phyloP scores from a whole-genome alignment of 176 grass and related monocot species.

The Saccharum spontaneum region DNA sequence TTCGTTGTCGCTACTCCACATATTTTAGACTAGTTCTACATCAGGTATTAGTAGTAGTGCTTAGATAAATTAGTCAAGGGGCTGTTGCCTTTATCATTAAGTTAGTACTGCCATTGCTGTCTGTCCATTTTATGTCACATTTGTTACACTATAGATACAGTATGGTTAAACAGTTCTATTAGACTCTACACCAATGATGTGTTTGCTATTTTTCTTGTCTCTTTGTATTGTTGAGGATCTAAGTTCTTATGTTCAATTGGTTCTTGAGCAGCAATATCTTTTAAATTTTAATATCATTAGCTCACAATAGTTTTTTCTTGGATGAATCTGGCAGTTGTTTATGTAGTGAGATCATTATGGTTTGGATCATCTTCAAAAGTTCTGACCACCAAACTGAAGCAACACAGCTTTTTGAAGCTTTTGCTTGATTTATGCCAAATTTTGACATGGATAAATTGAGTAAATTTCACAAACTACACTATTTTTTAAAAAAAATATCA shows the following conservation, averaged over 20 bases:
- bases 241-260: neutral
- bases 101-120: neutral
- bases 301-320: neutral
- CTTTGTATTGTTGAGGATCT: neutral
- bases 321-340: neutral
- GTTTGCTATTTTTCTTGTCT: slow-evolving; percentile 18
- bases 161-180: neutral
- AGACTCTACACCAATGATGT: neutral
- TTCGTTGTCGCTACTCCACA: neutral
- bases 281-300: neutral
- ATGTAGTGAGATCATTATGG: neutral
- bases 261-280: neutral
- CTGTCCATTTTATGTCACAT: neutral
- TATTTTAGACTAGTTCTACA: neutral
- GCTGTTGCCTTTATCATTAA: neutral
- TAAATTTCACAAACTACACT: neutral
- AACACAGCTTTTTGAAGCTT: neutral
- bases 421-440: neutral
- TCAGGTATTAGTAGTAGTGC: neutral
- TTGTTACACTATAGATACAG: neutral
- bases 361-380: neutral
- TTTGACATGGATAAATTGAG: neutral
- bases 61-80: neutral
- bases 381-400: neutral
- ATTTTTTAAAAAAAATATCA: neutral